These are phyloP conservation scores for Amoebophrya sp. DNA, from an alignment of 169 alveolate genomes.

Conservation along the genomic window DNA sequence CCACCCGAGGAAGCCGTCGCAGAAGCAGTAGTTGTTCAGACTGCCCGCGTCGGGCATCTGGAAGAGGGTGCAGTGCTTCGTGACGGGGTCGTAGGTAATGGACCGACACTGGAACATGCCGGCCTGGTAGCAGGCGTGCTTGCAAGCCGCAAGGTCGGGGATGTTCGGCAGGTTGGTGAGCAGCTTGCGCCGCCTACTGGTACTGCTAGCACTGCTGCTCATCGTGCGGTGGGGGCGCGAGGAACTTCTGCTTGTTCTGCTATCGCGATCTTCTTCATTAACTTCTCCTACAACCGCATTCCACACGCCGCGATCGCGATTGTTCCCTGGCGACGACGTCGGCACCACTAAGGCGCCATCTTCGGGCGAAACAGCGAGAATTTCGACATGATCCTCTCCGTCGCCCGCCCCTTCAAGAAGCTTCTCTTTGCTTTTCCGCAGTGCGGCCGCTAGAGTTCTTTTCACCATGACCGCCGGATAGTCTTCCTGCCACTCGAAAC, in stretches of 20 bases:
- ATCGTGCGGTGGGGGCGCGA: too few species aligned
- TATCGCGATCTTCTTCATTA: neutral
- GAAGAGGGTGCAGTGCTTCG: neutral
- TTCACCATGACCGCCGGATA: too few species aligned
- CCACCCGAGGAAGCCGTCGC: slow-evolving; percentile 5
- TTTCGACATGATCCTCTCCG: too few species aligned
- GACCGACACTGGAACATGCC: neutral
- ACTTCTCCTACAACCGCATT: neutral
- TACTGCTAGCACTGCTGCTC: too few species aligned
- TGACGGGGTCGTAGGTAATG: neutral
- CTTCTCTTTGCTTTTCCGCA: too few species aligned
- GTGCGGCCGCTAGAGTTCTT: too few species aligned
- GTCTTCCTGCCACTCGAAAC: too few species aligned
- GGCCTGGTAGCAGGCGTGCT: neutral
- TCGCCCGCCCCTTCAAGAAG: too few species aligned
- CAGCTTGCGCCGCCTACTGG: neutral
- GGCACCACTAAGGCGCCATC: neutral
- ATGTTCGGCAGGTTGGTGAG: neutral
- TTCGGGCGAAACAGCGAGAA: too few species aligned
- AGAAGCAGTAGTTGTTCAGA: neutral
- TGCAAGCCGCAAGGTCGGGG: neutral
- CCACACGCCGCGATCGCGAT: neutral
- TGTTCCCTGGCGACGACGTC: neutral
- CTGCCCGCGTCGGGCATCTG: neutral
- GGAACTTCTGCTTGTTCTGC: too few species aligned